Evolutionary conservation across 768 basidiomycete species (phyloP), one percentile per base, ranked within the genome.

Genomic region (Mycena capillaripes): DNA sequence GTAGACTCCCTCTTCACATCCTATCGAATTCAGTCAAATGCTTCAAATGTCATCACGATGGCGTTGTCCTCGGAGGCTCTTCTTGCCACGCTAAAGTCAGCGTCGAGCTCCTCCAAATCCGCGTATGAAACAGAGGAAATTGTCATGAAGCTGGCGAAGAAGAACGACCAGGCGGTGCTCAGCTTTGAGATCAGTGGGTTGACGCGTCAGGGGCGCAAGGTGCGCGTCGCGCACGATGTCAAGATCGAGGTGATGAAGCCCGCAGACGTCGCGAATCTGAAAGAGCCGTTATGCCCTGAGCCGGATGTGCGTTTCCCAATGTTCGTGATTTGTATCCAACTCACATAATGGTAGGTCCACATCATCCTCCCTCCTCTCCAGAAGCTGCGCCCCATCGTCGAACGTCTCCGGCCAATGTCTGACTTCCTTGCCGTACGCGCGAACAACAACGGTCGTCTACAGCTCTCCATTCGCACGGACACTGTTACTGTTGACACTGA

Each of bases 11-110:
- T 96, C 12, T 95, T 96, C 82, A 87, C 85, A 2, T 86, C 90
- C 71, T 95, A 96, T 79, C 91, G 95, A 52, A 95, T 97, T 76
- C 93, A 96, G 77, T 96, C 95, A 25, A 96, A 96, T 76, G 88
- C 93, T 3, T 84, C 89, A 36, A 96, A 97, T 81, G 90, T 92
- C 76, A 97, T 97, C 71, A 92, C 92, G 4, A 82, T 96, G 76
- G 82, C 88, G n/a, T 82, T 97, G 30, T 86, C 90, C 3, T 87
- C 93, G 7, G 95, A 95, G 67, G 91, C 94, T 0, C 87, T 97
- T 2, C 86, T 94, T 14, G 88, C 89, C 0, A 93, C 93, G 0
- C 86, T 97, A n/a, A 88, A 86, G 52, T 94, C 93, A 7, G 88
- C 88, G 0, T 84, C 89, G 2, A 80, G 88, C 3, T 86, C 89